Percentiles rank a stretch among this genome's conserved stretches.
These are phyloP conservation scores for Tolypocladium nubicola DNA, from an alignment of 2,329 filamentous ascomycete genomes.

Conservation along the genomic window DNA sequence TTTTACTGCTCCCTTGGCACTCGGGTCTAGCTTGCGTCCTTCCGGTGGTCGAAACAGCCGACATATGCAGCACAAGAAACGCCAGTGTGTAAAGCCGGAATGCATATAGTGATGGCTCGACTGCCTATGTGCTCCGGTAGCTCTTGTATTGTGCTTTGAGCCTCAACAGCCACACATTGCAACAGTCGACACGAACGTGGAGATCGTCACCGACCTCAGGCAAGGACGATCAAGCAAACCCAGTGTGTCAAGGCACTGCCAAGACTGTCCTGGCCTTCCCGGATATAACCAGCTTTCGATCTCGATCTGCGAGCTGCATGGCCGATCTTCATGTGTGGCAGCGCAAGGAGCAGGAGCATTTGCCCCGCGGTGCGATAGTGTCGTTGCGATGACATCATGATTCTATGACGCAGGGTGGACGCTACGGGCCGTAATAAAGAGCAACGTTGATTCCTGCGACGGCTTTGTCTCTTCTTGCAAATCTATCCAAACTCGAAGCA, in stretches of 20 bases:
- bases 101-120: no score
- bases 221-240: neutral
- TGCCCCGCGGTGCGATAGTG: conserved; percentile 2
- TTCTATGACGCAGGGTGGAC: neutral
- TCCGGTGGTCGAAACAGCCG: no score
- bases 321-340: neutral
- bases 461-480: neutral
- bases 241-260: no score
- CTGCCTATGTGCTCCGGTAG: no score
- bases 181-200: no score
- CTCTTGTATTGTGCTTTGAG: no score
- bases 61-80: no score
- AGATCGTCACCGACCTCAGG: neutral
- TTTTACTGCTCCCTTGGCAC: no score
- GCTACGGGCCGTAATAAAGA: neutral
- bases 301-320: neutral
- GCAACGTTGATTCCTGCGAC: neutral
- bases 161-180: no score
- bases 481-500: neutral
- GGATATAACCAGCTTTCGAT: neutral
- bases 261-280: no score
- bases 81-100: no score
- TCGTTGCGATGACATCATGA: conserved; percentile 2
- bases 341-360: conserved; percentile 1
- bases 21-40: no score